Evolutionary conservation across 1,284 basidiomycete genomes (phyloP), one percentile per base, ranked within the genome.

Genomic region (Cystobasidium pallidum): DNA sequence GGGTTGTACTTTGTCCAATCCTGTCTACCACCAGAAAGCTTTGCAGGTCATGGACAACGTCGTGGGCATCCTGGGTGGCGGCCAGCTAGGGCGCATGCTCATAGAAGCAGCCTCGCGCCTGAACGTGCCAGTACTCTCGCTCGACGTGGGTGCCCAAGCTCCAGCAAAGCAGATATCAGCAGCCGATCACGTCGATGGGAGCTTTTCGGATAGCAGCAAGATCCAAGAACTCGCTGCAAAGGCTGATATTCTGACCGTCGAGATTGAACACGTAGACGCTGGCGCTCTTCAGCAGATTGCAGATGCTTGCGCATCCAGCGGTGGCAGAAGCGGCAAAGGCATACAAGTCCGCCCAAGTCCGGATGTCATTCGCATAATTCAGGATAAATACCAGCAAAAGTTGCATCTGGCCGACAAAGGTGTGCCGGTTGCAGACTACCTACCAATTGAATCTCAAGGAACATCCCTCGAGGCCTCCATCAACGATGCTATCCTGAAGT

Each of bases 81-180:
- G 95, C 77, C 95, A 99, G 83, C 88, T 99, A 19, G 96, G 96
- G 57, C 92, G 96, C 51, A 98, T 99, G 95, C 87, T 99, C 47
- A 91, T 90, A 10, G 90, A 91, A 59, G 89, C 95, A 0, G 95
- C 95, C 0, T 89, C 93, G 11, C 85, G 94, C 43, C 86, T 98
- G 72, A 91, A 94, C 79, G 86, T 98, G 76, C 86, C 90, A 57
- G 84, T 95, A n/a, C 83, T 94, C 43, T 88, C 97, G 76, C 88
- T 99, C 59, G 95, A 98, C 80, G 86, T 88, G 15, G 92, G 92
- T 19, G 83, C 86, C 41, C 82, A 86, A 71, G 87, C 87, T 1
- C 96, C 96, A 0, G 95, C 96, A 15, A 99, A 98, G 82, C 95
- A 97, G 81, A 86, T 97, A 76, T 75, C 76, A 19, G 55, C 83